Percentiles rank a stretch among this genome's conserved stretches.
phyloP scores from a whole-genome alignment of 1,284 basidiomycete species.

The Leccinum cinnamomeum region DNA sequence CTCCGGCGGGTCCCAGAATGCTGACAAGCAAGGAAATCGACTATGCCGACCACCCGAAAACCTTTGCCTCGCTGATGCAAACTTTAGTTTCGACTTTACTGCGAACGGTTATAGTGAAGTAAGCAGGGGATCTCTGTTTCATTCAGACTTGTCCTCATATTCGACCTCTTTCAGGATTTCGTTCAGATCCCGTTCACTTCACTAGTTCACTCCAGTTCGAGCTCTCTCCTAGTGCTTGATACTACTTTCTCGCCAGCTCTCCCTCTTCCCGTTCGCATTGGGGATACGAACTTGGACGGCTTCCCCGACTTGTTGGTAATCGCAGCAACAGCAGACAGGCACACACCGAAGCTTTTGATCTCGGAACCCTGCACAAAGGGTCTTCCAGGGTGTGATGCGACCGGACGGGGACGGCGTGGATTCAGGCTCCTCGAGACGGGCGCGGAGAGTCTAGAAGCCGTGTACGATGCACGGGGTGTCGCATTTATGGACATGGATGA shows the following conservation, averaged over 20 bases:
- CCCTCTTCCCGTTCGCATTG: constrained; percentile 80
- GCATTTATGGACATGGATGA: constrained; percentile 94
- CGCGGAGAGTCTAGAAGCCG: constrained; percentile 58
- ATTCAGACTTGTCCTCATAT: not conserved
- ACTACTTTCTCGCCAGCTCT: constrained; percentile 60
- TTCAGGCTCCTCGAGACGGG: constrained; percentile 65
- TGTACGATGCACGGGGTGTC: constrained; percentile 80
- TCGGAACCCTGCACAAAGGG: constrained; percentile 69
- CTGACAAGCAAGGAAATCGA: constrained; percentile 49
- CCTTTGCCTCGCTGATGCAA: constrained; percentile 80
- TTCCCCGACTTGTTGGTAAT: constrained; percentile 89
- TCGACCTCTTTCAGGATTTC: constrained; percentile 51
- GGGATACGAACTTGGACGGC: constrained; percentile 93
- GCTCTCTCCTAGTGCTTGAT: constrained; percentile 68
- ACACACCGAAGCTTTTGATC: constrained; percentile 68
- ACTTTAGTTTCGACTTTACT: constrained; percentile 77
- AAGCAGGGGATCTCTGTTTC: constrained; percentile 25
- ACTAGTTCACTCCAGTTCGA: constrained; percentile 50
- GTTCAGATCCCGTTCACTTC: constrained; percentile 65
- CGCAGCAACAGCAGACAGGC: constrained; percentile 45
- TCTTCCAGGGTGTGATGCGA: constrained; percentile 52
- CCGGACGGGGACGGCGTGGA: constrained; percentile 54
- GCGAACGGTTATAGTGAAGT: constrained; percentile 57
- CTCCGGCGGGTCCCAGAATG: constrained; percentile 46
- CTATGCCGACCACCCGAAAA: constrained; percentile 76